Percentiles rank a stretch among this genome's conserved stretches.
Evolutionary conservation across 2,329 filamentous ascomycete genomes (phyloP).

Genomic region (Phialocephala sp.): DNA sequence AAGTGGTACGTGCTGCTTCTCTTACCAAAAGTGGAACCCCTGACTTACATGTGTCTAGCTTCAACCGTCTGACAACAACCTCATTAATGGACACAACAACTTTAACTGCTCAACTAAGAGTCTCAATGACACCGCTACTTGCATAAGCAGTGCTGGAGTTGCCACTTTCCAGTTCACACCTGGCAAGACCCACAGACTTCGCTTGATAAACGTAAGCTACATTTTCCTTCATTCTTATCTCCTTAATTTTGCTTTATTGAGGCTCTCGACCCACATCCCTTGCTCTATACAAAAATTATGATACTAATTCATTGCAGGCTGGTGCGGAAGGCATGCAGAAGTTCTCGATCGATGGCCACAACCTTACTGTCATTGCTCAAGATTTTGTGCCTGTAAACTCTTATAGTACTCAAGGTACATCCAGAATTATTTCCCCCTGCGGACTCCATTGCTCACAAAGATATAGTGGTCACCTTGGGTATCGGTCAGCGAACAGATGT

Average conservation of each 20-base stretch:
- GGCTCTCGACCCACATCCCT: too few species aligned
- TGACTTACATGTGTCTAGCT: neutral
- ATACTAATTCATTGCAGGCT: too few species aligned
- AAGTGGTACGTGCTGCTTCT: neutral
- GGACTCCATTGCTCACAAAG: neutral
- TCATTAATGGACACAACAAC: constrained; percentile 68
- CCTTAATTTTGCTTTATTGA: too few species aligned
- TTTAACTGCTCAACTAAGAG: constrained; percentile 54
- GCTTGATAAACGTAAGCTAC: constrained; percentile 46
- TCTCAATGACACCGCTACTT: constrained; percentile 49
- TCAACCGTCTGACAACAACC: constrained; percentile 57
- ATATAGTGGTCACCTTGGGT: neutral
- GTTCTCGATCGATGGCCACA: constrained; percentile 30
- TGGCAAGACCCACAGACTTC: constrained; percentile 50
- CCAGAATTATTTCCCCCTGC: neutral
- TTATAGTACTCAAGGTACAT: constrained; percentile 17
- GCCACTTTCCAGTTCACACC: constrained; percentile 57
- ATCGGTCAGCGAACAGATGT: constrained; percentile 48
- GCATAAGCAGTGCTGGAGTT: constrained; percentile 54
- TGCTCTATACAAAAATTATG: too few species aligned
- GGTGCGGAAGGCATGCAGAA: constrained; percentile 22
- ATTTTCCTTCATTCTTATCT: too few species aligned
- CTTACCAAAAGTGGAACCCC: too few species aligned
- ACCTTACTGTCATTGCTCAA: constrained; percentile 26
- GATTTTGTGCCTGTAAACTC: constrained; percentile 28